Evolutionary conservation across 2,329 filamentous ascomycete genomes (phyloP), one percentile per base, ranked within the genome.

Genomic region (Colletotrichum horii): DNA sequence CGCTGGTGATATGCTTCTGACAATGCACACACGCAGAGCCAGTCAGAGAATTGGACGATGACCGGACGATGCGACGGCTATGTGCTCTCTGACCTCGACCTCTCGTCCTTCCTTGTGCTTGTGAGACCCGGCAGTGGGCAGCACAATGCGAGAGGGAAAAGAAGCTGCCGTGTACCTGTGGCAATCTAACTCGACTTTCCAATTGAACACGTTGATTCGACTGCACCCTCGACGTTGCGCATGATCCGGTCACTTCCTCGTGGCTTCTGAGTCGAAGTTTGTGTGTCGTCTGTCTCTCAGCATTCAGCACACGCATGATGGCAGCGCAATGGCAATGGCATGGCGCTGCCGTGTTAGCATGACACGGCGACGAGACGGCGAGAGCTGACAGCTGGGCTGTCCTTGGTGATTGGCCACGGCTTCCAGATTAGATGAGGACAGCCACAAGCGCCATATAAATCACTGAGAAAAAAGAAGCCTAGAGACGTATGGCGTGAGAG

Each of bases 11-110:
- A 56, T 64, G 34, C 56, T 74, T 64, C 70, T 65, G 65, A 70
- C 74, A 68, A 65, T 65, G 74, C 65, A 76, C 65, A 76, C 74
- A 52, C 43, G 43, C n/a, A 61, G 74, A 74, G 70, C 48, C 56
- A 38, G 32, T 58, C n/a, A 36, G 58, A 36, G 70, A 68, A 67
- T 72, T 58, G 70, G 64, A 73, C 28, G 55, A 69, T 28, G 73
- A 73, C 58, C 70, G 58, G 70, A 73, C 70, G 58, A 69, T 60
- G 43, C 70, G 70, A 73, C 56, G 70, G 56, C 70, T 56, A 58
- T 65, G 70, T 68, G 24, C 73, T 75, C 70, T 76, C 64, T 73
- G 70, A 65, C 70, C 74, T 71, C 36, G 36, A 24, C 26, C 58
- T 61, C 43, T 61, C 43, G 34, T 69, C 64, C 36, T 62, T 72